phyloP scores from a whole-genome alignment of 179 eudicot species.

The Nepenthes alata region DNA sequence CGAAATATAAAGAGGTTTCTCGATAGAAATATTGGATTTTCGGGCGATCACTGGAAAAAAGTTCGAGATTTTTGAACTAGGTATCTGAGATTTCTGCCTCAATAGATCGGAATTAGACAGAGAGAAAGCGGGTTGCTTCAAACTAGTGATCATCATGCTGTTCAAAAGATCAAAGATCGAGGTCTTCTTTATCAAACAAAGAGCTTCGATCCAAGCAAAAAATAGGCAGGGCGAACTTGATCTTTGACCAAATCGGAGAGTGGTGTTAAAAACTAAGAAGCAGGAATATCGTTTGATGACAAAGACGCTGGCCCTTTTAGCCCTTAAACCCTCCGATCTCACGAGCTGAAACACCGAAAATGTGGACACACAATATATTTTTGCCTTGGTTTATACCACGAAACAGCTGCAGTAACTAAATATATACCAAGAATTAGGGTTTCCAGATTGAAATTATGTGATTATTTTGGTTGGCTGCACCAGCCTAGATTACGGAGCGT shows the following conservation, averaged over 20 bases:
- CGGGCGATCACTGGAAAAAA: constrained; percentile 13
- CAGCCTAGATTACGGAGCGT: too few relatives aligned
- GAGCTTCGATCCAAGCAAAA: not conserved
- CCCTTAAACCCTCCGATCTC: constrained; percentile 1
- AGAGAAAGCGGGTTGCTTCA: constrained; percentile 22
- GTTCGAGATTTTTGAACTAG: constrained; percentile 14
- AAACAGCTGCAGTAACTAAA: not conserved
- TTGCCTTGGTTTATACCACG: not conserved
- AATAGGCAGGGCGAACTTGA: not conserved
- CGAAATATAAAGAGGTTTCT: constrained; percentile 20
- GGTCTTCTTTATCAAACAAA: not conserved
- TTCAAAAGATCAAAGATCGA: constrained; percentile 15
- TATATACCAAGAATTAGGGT: not conserved
- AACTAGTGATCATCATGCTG: constrained; percentile 23
- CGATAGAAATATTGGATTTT: constrained; percentile 21
- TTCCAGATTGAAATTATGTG: not conserved
- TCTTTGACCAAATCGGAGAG: not conserved
- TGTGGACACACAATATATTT: not conserved
- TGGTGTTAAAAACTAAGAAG: not conserved
- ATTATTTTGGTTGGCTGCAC: too few relatives aligned
- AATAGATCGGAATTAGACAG: constrained; percentile 16
- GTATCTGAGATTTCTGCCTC: constrained; percentile 23
- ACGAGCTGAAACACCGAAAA: not conserved
- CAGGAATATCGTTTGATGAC: not conserved
- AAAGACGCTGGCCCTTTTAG: too few relatives aligned